Conservation (phyloP, 2,329 filamentous ascomycete species). For the Cephalotrichum gorgonifer region DNA sequence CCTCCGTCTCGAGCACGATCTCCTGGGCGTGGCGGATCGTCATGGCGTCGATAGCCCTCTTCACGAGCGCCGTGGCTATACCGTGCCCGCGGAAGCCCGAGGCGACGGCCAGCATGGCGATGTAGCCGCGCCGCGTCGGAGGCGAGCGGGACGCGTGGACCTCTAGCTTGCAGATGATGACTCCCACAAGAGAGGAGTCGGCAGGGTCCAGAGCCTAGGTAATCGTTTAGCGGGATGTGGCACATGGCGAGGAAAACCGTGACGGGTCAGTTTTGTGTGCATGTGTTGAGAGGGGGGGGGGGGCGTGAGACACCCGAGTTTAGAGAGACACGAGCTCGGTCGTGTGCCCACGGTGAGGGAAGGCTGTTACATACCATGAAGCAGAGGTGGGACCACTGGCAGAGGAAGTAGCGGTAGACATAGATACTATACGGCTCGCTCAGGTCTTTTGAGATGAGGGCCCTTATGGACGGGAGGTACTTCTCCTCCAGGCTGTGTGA, state of each 20-base stretch:
- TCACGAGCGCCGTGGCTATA: slow-evolving; percentile 82
- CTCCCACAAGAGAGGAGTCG: slow-evolving; percentile 63
- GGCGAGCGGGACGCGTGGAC: slow-evolving; percentile 73
- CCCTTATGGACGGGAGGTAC: slow-evolving; percentile 77
- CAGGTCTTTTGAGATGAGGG: slow-evolving; percentile 88
- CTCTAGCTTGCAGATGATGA: slow-evolving; percentile 92
- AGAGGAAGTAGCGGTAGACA: slow-evolving; percentile 95
- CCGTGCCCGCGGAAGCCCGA: slow-evolving; percentile 71
- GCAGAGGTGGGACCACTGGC: slow-evolving; percentile 96
- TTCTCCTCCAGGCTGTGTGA: slow-evolving; percentile 48
- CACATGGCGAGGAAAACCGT: too few relatives aligned
- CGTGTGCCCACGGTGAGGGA: background rate
- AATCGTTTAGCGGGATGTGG: background rate
- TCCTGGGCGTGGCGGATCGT: slow-evolving; percentile 75
- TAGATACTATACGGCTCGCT: slow-evolving; percentile 99
- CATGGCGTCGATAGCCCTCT: slow-evolving; percentile 87
- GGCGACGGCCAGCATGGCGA: slow-evolving; percentile 94
- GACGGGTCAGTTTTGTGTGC: background rate
- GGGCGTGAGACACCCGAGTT: too few relatives aligned
- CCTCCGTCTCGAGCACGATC: slow-evolving; percentile 91
- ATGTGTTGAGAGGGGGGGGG: background rate
- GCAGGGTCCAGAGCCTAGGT: slow-evolving; percentile 47
- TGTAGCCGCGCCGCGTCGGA: slow-evolving; percentile 74
- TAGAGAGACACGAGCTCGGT: background rate
- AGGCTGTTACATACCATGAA: slow-evolving; percentile 63